Evolutionary conservation across 768 basidiomycete species (phyloP).

Genomic region (Kwoniella bestiolae): DNA sequence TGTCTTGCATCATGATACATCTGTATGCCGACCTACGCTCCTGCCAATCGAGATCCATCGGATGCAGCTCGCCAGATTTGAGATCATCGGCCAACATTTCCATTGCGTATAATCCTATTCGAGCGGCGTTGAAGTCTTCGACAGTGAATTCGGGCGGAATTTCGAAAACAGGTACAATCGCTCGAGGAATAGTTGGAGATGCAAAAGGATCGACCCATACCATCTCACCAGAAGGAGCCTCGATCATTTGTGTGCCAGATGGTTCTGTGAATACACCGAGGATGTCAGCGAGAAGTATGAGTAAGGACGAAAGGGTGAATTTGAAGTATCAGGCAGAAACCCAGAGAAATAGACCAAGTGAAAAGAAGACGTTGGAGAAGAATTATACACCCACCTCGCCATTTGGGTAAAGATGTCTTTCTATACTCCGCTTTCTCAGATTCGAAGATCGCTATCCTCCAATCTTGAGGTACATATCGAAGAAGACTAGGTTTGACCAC

Average conservation of each 20-base stretch:
- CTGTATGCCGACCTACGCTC: not conserved
- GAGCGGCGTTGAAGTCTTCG: not conserved
- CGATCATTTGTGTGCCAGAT: not conserved
- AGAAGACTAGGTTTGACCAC: not conserved
- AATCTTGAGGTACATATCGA: not conserved
- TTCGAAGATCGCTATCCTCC: not conserved
- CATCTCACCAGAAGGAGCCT: not conserved
- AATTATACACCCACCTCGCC: not conserved
- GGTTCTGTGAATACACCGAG: not conserved
- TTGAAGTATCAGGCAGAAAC: too few relatives aligned
- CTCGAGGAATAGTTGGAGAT: not conserved
- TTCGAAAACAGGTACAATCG: not conserved
- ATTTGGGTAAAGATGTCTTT: not conserved
- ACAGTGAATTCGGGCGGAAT: not conserved
- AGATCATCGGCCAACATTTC: conserved; percentile 1
- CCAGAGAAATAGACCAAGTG: not conserved
- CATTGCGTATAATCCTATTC: not conserved
- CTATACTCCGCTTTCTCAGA: not conserved
- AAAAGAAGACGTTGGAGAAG: not conserved
- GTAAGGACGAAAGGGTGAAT: too few relatives aligned
- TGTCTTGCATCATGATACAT: conserved; percentile 1
- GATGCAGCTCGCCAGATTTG: not conserved
- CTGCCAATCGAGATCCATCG: not conserved
- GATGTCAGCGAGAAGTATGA: not conserved
- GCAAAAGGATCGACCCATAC: not conserved